Conservation (phyloP, 2,329 filamentous ascomycete genomes). For the Chaetomiaceae sp. region DNA sequence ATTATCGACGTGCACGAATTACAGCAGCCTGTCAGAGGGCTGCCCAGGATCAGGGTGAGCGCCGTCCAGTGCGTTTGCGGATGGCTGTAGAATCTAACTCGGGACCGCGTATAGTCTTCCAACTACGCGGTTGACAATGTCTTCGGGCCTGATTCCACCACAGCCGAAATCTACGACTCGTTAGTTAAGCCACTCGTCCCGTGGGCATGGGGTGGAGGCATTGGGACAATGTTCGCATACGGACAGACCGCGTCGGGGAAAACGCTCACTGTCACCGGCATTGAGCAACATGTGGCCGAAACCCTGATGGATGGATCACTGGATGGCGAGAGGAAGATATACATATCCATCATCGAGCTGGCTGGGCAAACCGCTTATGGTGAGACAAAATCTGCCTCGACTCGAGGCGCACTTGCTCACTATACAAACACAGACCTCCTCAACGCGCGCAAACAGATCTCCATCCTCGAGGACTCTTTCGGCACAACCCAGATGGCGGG, state of each 20-base stretch:
- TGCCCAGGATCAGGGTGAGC: conserved; percentile 32
- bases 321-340: conserved; percentile 23
- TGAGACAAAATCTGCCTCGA: conserved; percentile 1
- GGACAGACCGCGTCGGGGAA: conserved; percentile 49
- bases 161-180: conserved; percentile 39
- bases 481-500: conserved; percentile 43
- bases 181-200: conserved; percentile 40
- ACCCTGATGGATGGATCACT: conserved; percentile 25
- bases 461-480: conserved; percentile 43
- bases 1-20: conserved; percentile 38
- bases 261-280: conserved; percentile 40
- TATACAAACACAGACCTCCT: conserved; percentile 35
- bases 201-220: conserved; percentile 43
- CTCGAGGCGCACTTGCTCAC: background rate
- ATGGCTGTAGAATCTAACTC: too few relatives aligned
- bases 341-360: conserved; percentile 26
- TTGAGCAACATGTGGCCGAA: conserved; percentile 39
- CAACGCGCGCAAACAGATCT: conserved; percentile 38
- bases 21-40: conserved; percentile 31
- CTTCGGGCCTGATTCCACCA: conserved; percentile 34
- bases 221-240: conserved; percentile 47
- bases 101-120: conserved; percentile 34
- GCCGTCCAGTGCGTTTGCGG: too few relatives aligned
- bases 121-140: conserved; percentile 35
- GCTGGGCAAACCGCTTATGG: conserved; percentile 25